A percentile compares a stretch with the other conserved stretches of the same genome.
phyloP scores from a whole-genome alignment of 1,139 yeast species.

The Diutina neorugosa region DNA sequence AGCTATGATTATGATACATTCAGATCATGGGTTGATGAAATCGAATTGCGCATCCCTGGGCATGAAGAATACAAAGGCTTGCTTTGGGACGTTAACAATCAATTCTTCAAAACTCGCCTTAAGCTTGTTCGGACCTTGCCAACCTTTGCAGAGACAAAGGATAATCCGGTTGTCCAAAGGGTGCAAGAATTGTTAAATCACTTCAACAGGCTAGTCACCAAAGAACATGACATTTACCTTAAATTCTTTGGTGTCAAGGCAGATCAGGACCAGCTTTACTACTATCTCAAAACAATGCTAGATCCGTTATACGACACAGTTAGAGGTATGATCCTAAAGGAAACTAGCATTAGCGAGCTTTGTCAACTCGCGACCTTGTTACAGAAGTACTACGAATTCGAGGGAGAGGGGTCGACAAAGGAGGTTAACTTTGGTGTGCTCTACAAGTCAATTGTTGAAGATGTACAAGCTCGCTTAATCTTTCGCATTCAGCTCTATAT shows the following conservation, averaged over 20 bases:
- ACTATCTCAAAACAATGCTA: slow-evolving; percentile 49
- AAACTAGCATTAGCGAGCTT: slow-evolving; percentile 48
- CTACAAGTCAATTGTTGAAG: slow-evolving; percentile 62
- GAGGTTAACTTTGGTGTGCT: slow-evolving; percentile 13
- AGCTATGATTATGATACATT: slow-evolving; percentile 24
- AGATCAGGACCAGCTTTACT: slow-evolving; percentile 20
- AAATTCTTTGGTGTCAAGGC: slow-evolving; percentile 28
- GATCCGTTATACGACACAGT: slow-evolving; percentile 70
- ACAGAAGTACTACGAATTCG: slow-evolving; percentile 57
- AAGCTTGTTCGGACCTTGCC: slow-evolving; percentile 15
- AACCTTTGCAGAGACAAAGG: background rate
- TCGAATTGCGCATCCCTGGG: slow-evolving; percentile 13
- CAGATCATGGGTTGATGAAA: background rate
- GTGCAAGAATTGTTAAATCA: slow-evolving; percentile 50
- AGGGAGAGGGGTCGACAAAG: slow-evolving; percentile 20
- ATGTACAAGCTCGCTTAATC: slow-evolving; percentile 67
- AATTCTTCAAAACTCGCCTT: slow-evolving; percentile 48
- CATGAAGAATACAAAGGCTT: slow-evolving; percentile 57
- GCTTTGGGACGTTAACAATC: slow-evolving; percentile 49
- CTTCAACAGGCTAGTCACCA: slow-evolving; percentile 44
- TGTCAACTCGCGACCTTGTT: slow-evolving; percentile 70
- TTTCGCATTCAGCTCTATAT: slow-evolving; percentile 67
- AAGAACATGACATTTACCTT: slow-evolving; percentile 49
- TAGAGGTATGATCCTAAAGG: slow-evolving; percentile 56
- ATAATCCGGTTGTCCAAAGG: slow-evolving; percentile 31